Conservation (phyloP, 2,329 filamentous ascomycete genomes). For the Corniculantispora saksenae region DNA sequence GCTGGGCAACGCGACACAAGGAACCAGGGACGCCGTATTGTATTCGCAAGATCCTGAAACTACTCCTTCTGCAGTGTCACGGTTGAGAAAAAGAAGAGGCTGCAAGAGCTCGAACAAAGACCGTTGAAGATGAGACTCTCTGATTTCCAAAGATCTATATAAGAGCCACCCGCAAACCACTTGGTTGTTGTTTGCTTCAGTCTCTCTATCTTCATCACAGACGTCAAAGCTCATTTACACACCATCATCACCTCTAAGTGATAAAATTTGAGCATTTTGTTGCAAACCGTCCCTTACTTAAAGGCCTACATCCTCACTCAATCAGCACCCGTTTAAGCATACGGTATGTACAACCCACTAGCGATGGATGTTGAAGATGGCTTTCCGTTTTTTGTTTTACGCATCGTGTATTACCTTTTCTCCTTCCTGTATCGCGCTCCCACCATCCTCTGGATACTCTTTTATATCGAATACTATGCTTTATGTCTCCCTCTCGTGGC, state of each 20-base stretch:
- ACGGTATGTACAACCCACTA: constrained; percentile 1
- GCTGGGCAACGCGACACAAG: background rate
- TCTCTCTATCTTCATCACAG: background rate
- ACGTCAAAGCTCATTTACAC: background rate
- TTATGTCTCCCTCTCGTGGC: background rate
- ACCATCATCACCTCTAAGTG: background rate
- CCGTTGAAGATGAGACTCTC: background rate
- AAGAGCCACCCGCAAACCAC: background rate
- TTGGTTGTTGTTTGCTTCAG: background rate
- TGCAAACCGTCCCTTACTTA: background rate
- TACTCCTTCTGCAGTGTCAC: background rate
- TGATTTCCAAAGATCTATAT: background rate
- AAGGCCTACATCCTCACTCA: background rate
- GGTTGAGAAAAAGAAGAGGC: background rate
- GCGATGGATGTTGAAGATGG: background rate
- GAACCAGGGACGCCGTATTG: background rate
- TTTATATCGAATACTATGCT: background rate
- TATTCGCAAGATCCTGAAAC: background rate
- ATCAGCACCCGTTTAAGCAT: background rate
- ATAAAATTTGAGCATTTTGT: background rate
- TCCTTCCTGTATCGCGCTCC: background rate
- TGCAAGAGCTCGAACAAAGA: background rate
- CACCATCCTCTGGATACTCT: background rate
- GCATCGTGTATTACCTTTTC: background rate
- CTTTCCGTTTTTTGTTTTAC: background rate